Percentiles rank a stretch among this genome's conserved stretches.
phyloP scores from a whole-genome alignment of 2,329 filamentous ascomycete species.

The Xylariaceae sp. region DNA sequence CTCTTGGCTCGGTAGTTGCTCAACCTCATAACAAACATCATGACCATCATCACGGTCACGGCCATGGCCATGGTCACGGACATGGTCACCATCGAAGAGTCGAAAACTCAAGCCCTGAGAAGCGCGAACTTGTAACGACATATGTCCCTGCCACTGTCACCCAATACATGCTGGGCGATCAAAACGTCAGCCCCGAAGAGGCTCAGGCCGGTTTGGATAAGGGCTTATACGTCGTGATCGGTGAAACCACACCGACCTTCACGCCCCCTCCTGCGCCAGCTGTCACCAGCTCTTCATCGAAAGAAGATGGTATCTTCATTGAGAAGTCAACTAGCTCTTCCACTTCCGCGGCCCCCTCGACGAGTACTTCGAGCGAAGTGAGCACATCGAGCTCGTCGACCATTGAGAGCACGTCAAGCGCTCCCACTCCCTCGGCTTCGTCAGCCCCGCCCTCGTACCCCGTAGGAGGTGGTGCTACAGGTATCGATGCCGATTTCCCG shows the following conservation, averaged over 20 bases:
- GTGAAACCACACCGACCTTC: constrained; percentile 52
- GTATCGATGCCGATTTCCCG: constrained; percentile 65
- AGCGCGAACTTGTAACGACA: constrained; percentile 47
- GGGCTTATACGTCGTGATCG: constrained; percentile 63
- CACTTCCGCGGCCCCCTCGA: constrained; percentile 26
- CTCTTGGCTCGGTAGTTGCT: constrained; percentile 45
- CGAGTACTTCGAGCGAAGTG: constrained; percentile 21
- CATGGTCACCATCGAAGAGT: constrained; percentile 51
- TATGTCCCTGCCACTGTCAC: constrained; percentile 58
- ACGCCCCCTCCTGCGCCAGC: constrained; percentile 37
- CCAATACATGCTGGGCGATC: constrained; percentile 66
- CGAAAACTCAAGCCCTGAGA: constrained; percentile 42
- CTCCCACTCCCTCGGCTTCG: constrained; percentile 24
- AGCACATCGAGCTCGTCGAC: constrained; percentile 23
- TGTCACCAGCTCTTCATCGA: constrained; percentile 32
- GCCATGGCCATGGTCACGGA: constrained; percentile 43
- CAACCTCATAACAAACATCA: constrained; percentile 59
- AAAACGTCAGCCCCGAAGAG: constrained; percentile 54
- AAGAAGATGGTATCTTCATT: constrained; percentile 31
- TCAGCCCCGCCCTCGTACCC: constrained; percentile 26
- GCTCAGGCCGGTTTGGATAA: constrained; percentile 67
- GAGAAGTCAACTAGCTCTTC: constrained; percentile 30
- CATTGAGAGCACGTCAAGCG: constrained; percentile 24
- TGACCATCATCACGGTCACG: constrained; percentile 39
- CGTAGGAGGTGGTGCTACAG: constrained; percentile 37